A percentile compares a stretch with the other conserved stretches of the same genome.
Evolutionary conservation across 1,284 basidiomycete species (phyloP).

Genomic region (Ustilago shanxiensis): DNA sequence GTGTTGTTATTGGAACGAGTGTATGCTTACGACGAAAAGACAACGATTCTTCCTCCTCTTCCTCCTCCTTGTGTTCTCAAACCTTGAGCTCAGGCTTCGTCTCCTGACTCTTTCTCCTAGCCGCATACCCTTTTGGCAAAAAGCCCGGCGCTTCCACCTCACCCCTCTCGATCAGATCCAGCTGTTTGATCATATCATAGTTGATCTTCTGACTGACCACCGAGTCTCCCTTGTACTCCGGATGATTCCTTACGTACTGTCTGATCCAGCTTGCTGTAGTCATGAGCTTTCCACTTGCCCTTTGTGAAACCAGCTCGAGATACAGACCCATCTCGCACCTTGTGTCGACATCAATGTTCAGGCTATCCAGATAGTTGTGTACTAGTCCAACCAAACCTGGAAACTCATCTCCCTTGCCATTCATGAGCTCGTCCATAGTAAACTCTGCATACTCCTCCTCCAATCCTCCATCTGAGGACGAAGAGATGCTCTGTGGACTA

Average conservation of each 20-base stretch:
- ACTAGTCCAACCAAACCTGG: slow-evolving; percentile 89
- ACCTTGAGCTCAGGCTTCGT: slow-evolving; percentile 41
- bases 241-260: slow-evolving; percentile 88
- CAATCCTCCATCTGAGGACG: slow-evolving; percentile 13
- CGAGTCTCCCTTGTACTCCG: slow-evolving; percentile 89
- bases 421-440: slow-evolving; percentile 92
- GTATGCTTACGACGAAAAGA: not conserved
- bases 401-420: slow-evolving; percentile 83
- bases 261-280: slow-evolving; percentile 95
- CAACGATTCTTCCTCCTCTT: no score
- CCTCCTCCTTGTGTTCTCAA: not conserved
- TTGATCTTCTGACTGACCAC: slow-evolving; percentile 91
- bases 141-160: slow-evolving; percentile 64
- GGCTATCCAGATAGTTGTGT: slow-evolving; percentile 85
- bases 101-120: slow-evolving; percentile 44
- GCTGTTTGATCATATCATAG: slow-evolving; percentile 88
- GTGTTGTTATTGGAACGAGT: not conserved
- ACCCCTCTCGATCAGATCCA: slow-evolving; percentile 82
- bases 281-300: slow-evolving; percentile 89
- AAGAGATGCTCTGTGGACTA: slow-evolving; percentile 34
- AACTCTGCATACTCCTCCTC: slow-evolving; percentile 91
- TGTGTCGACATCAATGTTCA: slow-evolving; percentile 81
- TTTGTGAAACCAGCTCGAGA: slow-evolving; percentile 70
- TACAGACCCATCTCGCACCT: slow-evolving; percentile 76
- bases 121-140: slow-evolving; percentile 64